Base-by-base conservation (phyloP, 176 grass and related monocot genomes). In the Avena atlantica region DNA sequence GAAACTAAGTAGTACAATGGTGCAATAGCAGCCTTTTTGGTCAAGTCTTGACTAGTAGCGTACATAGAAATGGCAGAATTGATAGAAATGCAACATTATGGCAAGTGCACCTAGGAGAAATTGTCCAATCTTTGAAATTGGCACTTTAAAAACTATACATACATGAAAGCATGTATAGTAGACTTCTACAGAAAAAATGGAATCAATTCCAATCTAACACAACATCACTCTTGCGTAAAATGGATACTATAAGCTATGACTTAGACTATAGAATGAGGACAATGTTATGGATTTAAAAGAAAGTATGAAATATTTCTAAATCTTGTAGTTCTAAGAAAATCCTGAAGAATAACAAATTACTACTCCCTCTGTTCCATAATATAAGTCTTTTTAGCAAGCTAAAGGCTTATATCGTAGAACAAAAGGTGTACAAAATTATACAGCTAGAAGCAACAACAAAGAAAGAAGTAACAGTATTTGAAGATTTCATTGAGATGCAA, bases 401-500 rank as follows among this genome's bases (percentile, higher is more conserved):
- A 40, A 40, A 40, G 37, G 37, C 37, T 40, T 40, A 40, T 40
- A 40, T 40, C 6, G 37, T 40, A 1, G 37, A 40, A 40, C 37
- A 40, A 45, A 51, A 31, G 56, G 59, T 4, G 9, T 27, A 59
- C 7, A 84, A 49, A 84, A 76, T 25, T 11, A 23, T 44, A 63
- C 10, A 76, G 12, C 15, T 84, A 20, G 37, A 36, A 60, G 51
- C 34, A 84, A 13, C 8, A 74, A 12, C 4, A 19, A 63, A 84
- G 40, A 75, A 61, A 59, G 5, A 71, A 42, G 2, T 63, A 76
- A 63, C 47, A 82, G 50, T 2, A 76, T 76, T 52, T 85, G 58
- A 20, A 37, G 0, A 42, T 12, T 55, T 11, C 6, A 15, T 12
- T 65, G 8, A 64, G 71, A 17, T 42, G 17, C 42, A 70, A 66